Conservation (phyloP, 495 filamentous ascomycete genomes). For the Podospora pseudocomata region DNA sequence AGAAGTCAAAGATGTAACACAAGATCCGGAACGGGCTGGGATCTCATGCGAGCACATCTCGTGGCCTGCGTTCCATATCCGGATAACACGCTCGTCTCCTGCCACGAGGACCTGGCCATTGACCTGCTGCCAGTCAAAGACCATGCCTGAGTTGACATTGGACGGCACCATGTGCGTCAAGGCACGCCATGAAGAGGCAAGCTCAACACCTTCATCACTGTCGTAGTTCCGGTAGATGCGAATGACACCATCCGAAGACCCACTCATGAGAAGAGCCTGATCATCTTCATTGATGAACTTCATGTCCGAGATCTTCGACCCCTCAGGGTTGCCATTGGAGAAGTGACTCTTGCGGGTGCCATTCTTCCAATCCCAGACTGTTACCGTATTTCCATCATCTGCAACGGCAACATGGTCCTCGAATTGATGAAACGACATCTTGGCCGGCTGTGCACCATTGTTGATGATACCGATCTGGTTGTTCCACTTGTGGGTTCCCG, state of each 20-base stretch:
- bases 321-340: constrained; percentile 86
- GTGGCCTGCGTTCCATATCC: constrained; percentile 90
- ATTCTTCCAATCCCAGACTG: constrained; percentile 90
- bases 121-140: constrained; percentile 99
- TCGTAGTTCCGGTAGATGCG: constrained; percentile 93
- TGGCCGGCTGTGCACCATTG: constrained; percentile 80
- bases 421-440: constrained; percentile 96
- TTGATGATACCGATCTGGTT: constrained; percentile 71
- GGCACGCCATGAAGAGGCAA: constrained; percentile 90
- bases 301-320: constrained; percentile 89
- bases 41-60: constrained; percentile 95
- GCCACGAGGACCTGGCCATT: constrained; percentile 90
- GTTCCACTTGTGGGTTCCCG: constrained; percentile 81
- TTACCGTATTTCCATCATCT: constrained; percentile 83
- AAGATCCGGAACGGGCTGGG: constrained; percentile 89
- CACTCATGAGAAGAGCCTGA: constrained; percentile 88
- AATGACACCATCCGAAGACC: constrained; percentile 89
- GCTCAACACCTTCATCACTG: constrained; percentile 63
- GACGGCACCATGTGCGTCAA: constrained; percentile 88
- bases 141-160: constrained; percentile 88
- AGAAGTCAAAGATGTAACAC: constrained; percentile 90
- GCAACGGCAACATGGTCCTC: constrained; percentile 93
- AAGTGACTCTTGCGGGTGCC: constrained; percentile 73
- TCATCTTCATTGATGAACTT: constrained; percentile 98
- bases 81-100: constrained; percentile 91